Evolutionary conservation across 306 rosid species (phyloP).

Genomic region (Clitoria ternatea): DNA sequence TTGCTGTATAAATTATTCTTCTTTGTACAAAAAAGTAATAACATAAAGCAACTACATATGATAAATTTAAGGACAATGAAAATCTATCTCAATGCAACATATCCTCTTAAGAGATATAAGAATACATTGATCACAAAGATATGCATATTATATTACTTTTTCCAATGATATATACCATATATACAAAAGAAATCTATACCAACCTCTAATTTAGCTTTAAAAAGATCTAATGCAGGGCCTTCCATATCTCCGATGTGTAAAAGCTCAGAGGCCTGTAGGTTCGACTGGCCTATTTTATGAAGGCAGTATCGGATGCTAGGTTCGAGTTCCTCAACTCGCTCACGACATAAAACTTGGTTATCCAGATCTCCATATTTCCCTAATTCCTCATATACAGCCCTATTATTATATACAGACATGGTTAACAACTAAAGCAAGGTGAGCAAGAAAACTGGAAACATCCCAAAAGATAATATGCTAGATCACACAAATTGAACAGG

Average conservation of each 20-base stretch:
- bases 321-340: constrained; percentile 96
- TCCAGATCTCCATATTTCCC: constrained; percentile 96
- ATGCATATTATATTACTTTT: constrained; percentile 1
- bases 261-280: constrained; percentile 92
- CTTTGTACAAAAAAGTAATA: background rate
- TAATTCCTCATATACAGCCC: constrained; percentile 96
- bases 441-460: constrained; percentile 5
- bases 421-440: background rate
- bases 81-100: constrained; percentile 4
- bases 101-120: background rate
- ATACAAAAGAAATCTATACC: constrained; percentile 26
- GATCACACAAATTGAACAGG: constrained; percentile 13
- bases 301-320: constrained; percentile 94
- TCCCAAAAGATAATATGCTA: constrained; percentile 12
- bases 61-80: constrained; percentile 6
- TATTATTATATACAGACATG: constrained; percentile 30
- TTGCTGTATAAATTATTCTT: background rate
- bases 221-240: constrained; percentile 99
- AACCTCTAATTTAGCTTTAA: constrained; percentile 93
- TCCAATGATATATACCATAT: background rate
- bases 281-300: constrained; percentile 89
- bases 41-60: background rate
- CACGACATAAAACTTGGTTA: constrained; percentile 91
- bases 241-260: constrained; percentile 91
- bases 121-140: constrained; percentile 13